These are phyloP conservation scores for Dianthus caryophyllus DNA, from an alignment of 148 eudicot genomes.

Conservation along the genomic window DNA sequence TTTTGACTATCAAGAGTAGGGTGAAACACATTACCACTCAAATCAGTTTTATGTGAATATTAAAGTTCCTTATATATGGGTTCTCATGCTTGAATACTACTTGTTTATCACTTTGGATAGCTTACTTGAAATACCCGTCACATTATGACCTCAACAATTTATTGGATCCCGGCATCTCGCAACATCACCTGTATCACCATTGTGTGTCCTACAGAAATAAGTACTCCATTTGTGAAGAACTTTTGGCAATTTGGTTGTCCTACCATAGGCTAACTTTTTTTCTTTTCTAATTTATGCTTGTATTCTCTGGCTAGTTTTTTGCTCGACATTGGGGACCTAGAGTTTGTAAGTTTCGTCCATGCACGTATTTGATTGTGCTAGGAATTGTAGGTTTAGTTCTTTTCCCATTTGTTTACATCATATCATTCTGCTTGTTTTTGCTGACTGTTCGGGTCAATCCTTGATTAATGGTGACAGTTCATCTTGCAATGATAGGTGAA, in stretches of 20 bases:
- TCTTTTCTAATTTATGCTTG: not conserved
- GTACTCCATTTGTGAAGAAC: not conserved
- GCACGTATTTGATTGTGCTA: not conserved
- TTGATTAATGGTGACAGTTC: no score
- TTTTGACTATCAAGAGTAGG: no score
- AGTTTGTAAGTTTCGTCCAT: not conserved
- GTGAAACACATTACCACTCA: not conserved
- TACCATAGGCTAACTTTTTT: not conserved
- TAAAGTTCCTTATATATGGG: not conserved
- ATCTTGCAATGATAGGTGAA: not conserved
- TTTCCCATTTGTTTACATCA: not conserved
- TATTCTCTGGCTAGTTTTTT: not conserved
- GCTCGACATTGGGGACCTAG: not conserved
- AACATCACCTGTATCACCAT: not conserved
- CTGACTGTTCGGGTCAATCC: no score
- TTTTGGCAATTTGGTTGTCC: not conserved
- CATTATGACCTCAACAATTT: not conserved
- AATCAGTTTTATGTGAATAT: not conserved
- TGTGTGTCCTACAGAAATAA: not conserved
- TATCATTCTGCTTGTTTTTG: not conserved
- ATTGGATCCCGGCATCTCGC: no score
- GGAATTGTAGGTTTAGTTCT: not conserved
- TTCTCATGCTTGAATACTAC: not conserved
- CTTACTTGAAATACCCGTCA: not conserved
- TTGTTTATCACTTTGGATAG: not conserved